Conservation (phyloP, 306 rosid species). For the Abrus precatorius region DNA sequence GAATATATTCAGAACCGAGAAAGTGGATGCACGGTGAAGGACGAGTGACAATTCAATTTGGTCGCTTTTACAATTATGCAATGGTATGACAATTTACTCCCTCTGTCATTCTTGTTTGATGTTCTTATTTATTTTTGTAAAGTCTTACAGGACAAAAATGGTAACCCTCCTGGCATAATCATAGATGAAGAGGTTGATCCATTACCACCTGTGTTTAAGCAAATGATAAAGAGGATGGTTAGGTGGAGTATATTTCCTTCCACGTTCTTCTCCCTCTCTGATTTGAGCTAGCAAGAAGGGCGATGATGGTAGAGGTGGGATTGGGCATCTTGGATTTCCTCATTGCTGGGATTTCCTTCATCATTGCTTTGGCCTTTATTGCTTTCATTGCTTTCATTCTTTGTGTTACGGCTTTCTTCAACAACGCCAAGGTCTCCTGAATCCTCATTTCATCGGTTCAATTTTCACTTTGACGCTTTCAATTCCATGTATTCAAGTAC, state of each 20-base stretch:
- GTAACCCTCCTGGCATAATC: conserved; percentile 68
- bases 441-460: conserved; percentile 15
- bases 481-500: neutral
- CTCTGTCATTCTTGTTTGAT: neutral
- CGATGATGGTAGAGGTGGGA: conserved; percentile 50
- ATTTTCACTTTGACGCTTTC: neutral
- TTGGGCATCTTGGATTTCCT: conserved; percentile 69
- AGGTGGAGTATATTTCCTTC: conserved; percentile 38
- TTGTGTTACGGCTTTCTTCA: conserved; percentile 73
- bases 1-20: conserved; percentile 68
- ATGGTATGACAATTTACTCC: conserved; percentile 40
- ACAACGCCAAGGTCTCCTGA: conserved; percentile 65
- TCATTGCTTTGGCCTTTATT: conserved; percentile 64
- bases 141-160: conserved; percentile 62
- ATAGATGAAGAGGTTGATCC: conserved; percentile 69
- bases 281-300: conserved; percentile 10
- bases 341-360: conserved; percentile 75
- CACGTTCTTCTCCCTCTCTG: neutral
- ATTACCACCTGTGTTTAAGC: conserved; percentile 67
- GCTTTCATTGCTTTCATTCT: conserved; percentile 77
- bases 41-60: conserved; percentile 70
- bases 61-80: conserved; percentile 78
- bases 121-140: neutral
- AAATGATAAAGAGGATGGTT: conserved; percentile 68
- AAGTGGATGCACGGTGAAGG: conserved; percentile 84